phyloP scores from a whole-genome alignment of 768 basidiomycete species.

The Clavulina sp. region DNA sequence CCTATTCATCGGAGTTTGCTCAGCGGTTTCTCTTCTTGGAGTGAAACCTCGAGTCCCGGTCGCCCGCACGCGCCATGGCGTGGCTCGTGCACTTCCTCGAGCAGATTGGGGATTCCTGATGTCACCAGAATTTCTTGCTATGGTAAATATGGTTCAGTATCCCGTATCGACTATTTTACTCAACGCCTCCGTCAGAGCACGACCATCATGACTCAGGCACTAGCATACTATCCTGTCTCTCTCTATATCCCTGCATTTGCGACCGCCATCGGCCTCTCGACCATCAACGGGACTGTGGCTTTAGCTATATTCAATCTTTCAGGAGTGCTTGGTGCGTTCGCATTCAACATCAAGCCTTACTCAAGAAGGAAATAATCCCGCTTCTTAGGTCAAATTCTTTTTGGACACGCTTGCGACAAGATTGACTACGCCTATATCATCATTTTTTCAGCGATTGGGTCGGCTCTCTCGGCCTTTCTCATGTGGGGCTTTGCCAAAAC shows the following conservation, averaged over 20 bases:
- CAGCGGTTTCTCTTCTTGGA: background rate
- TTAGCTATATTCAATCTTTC: background rate
- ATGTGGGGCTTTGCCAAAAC: constrained; percentile 1
- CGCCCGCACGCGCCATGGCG: background rate
- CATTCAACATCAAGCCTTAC: background rate
- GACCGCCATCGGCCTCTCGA: background rate
- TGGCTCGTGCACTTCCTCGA: background rate
- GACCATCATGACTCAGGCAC: background rate
- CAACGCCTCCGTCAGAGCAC: background rate
- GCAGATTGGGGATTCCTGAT: background rate
- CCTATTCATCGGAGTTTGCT: background rate
- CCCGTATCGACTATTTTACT: background rate
- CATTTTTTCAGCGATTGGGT: background rate
- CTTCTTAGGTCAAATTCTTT: constrained; percentile 1
- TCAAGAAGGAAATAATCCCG: background rate
- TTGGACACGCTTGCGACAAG: constrained; percentile 1
- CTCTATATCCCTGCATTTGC: constrained; percentile 3
- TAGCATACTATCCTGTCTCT: constrained; percentile 2
- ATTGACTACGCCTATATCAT: background rate
- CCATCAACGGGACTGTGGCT: background rate
- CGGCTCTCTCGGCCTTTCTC: constrained; percentile 2
- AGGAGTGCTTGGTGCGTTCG: background rate
- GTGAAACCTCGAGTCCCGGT: constrained; percentile 1
- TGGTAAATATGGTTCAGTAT: background rate
- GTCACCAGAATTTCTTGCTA: background rate